These are phyloP conservation scores for Whalleya microplaca DNA, from an alignment of 2,329 filamentous ascomycete species.

Conservation along the genomic window DNA sequence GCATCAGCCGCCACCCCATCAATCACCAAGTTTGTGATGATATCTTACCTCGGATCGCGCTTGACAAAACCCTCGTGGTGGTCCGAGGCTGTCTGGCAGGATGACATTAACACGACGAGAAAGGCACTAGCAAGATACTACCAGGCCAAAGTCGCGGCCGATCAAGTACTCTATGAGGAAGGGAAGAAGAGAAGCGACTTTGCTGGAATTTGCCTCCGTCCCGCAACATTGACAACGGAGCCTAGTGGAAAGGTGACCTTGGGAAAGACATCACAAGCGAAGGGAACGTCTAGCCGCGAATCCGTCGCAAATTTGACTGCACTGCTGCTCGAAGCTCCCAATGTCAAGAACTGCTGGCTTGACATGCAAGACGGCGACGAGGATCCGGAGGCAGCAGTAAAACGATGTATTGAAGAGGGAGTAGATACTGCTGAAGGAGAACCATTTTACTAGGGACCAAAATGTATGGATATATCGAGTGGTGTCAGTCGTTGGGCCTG, in stretches of 20 bases:
- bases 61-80: slow-evolving; percentile 57
- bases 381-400: slow-evolving; percentile 50
- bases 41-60: slow-evolving; percentile 64
- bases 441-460: slow-evolving; percentile 38
- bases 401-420: slow-evolving; percentile 51
- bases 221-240: slow-evolving; percentile 53
- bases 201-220: slow-evolving; percentile 57
- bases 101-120: slow-evolving; percentile 43
- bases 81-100: slow-evolving; percentile 53
- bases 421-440: slow-evolving; percentile 60
- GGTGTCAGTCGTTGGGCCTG: background rate
- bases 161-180: slow-evolving; percentile 58
- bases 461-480: background rate
- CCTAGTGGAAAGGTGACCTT: slow-evolving; percentile 52
- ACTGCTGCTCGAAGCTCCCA: slow-evolving; percentile 54
- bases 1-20: slow-evolving; percentile 58
- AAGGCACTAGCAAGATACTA: slow-evolving; percentile 57
- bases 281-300: slow-evolving; percentile 54
- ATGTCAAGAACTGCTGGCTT: slow-evolving; percentile 54
- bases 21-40: slow-evolving; percentile 65
- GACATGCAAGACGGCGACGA: slow-evolving; percentile 60
- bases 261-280: slow-evolving; percentile 46
- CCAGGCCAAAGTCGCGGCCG: slow-evolving; percentile 63
- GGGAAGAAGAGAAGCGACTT: slow-evolving; percentile 47
- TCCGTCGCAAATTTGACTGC: slow-evolving; percentile 64